phyloP scores from a whole-genome alignment of 768 basidiomycete genomes.

The Mycena pura region DNA sequence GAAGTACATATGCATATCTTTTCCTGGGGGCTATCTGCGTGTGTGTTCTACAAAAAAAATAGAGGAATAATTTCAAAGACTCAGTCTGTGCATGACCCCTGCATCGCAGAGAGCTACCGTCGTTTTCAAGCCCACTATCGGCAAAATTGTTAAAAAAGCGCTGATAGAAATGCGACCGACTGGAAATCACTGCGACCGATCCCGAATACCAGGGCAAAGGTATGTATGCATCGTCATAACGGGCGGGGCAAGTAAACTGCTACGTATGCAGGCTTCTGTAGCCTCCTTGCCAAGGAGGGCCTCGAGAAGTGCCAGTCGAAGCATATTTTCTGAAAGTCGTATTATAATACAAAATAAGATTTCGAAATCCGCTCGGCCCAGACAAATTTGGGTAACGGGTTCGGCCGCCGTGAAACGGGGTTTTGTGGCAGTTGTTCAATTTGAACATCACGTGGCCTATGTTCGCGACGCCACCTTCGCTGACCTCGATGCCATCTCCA shows the following conservation, averaged over 20 bases:
- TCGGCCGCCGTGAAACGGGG: no score
- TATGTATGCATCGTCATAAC: background rate
- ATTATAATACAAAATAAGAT: no score
- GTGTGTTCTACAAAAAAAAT: no score
- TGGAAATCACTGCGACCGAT: slow-evolving; percentile 18
- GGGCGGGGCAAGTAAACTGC: no score
- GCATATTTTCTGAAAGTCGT: no score
- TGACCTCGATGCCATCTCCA: slow-evolving; percentile 6
- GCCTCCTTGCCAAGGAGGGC: slow-evolving; percentile 10
- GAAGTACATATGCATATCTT: no score
- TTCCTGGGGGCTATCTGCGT: slow-evolving; percentile 8
- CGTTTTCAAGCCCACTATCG: slow-evolving; percentile 10
- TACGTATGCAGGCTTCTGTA: background rate
- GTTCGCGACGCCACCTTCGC: slow-evolving; percentile 7
- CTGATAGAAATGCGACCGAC: slow-evolving; percentile 3
- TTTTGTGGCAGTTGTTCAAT: no score
- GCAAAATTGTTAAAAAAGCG: slow-evolving; percentile 1
- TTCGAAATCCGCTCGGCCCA: no score
- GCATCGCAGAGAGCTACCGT: background rate
- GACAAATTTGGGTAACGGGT: no score
- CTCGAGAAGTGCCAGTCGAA: background rate
- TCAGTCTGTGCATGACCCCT: no score
- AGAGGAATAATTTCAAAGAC: no score
- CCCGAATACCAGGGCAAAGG: slow-evolving; percentile 15
- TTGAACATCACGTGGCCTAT: no score